Base-by-base conservation (phyloP, 106 monocot species). In the Chionographis japonica region DNA sequence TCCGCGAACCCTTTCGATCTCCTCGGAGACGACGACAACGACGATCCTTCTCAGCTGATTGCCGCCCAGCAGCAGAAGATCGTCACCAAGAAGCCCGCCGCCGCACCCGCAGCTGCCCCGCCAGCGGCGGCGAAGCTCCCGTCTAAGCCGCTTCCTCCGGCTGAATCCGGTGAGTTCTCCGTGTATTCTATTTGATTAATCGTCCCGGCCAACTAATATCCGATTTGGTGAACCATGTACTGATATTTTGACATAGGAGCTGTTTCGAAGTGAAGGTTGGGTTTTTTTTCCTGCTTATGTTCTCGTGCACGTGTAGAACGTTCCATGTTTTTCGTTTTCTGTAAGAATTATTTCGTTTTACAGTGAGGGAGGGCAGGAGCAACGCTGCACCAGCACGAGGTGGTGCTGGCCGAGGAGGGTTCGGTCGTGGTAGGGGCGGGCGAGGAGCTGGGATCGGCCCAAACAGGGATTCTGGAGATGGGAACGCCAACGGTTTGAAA, bases 351-450 rank as follows among this genome's bases (percentile, higher is more conserved):
- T 52, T 52, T 37, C 10, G 35, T 6, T 52, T 67, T 35, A 15
- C 77, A 78, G 78, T 68, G 61, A 72, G 53, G 60, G 46, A 46
- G 46, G 46, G 60, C 6, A 78, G 60, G 72, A 67, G 36, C 54
- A 55, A 54, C 53, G 38, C 54, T 7, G 63, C 17, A 3, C 9
- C 72, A 9, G 58, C 19, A 7, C 13, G 71, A 39, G 65, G 78
- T 20, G 71, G 71, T 4, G 18, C 10, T 2, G 57, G 69, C 2
- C 36, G 65, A 37, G 62, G 63, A 15, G 68, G 73, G 6, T 38
- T 38, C 51, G 77, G 71, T 14, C 72, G 64, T 50, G 77, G 72
- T 12, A 72, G 59, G 62, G 68, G 73, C 54, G 79, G 80, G 5
- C 74, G 78, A 52, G 55, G 72, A 4, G 52, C 50, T 15, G 40